Evolutionary conservation across 352 stramenopile genomes (phyloP), one percentile per base, ranked within the genome.

Genomic region (Globisporangium okanoganense): DNA sequence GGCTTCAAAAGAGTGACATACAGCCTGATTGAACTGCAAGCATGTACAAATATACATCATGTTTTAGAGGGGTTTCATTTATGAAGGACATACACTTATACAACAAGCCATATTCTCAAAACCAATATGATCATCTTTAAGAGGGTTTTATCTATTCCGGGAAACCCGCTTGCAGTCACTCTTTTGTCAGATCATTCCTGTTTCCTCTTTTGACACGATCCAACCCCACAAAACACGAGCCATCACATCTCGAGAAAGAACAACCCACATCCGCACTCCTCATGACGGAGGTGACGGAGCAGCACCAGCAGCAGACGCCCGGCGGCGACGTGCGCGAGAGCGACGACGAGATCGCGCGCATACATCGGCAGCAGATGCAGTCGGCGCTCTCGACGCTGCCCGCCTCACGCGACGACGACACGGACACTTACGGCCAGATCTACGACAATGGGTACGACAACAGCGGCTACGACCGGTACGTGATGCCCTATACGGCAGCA

Each of bases 331-430:
- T 62, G 49, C 65, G 70, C 33, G 64, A 78, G 20, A 62, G 72
- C 33, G 65, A 75, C 0, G 20, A 63, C 24, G 58, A 56, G 9
- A 8, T 31, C 3, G 65, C 61, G 51, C 72, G 58, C 40, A 18
- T 18, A 5, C 56, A 72, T 27, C 70, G 65, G 22, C 41, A 56
- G 29, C 65, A 79, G 16, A 59, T 82, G 45, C 49, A 66, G 3
- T 71, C 62, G 18, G 65, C 78, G 18, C 58, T 84, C 36, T 67
- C 67, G 14, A 61, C 72, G 38, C 54, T 84, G 25, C 75, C 75
- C 18, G 63, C 54, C 31, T 18, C 58, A 56, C n/a, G 47, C 52
- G 10, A 49, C 45, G 13, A 69, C 0, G 52, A 65, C 14, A 61
- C 55, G 16, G 58, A 65, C 27, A 62, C 70, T 7, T 51, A 65